Percentiles rank a stretch among this genome's conserved stretches.
Conservation (phyloP, 192 early-diverging fungal species). For the Phlyctochytrium arcticum region DNA sequence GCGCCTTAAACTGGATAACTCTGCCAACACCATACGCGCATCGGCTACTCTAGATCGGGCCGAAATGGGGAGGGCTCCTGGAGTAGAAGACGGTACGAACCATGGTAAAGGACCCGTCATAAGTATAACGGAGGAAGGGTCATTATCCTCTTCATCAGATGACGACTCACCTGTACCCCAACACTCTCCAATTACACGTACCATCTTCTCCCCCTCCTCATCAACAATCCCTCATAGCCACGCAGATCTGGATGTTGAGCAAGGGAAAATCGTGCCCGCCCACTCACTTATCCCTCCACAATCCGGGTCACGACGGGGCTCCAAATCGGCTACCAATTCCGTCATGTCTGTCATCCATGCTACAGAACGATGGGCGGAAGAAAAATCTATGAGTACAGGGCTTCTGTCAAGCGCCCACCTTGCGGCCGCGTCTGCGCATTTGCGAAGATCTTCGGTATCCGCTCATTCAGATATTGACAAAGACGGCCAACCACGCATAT, state of each 20-base stretch:
- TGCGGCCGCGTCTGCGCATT: neutral
- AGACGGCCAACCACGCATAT: too few species aligned
- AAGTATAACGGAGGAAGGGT: neutral
- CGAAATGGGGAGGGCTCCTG: too few species aligned
- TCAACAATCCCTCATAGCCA: neutral
- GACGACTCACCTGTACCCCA: neutral
- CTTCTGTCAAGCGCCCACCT: neutral
- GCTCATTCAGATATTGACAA: too few species aligned
- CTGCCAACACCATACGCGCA: neutral
- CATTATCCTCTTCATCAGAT: neutral
- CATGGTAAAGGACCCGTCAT: neutral
- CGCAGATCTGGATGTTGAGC: conserved; percentile 3
- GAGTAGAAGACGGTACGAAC: too few species aligned
- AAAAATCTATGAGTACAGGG: conserved; percentile 8
- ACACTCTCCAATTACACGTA: neutral
- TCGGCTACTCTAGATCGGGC: neutral
- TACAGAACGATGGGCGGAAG: neutral
- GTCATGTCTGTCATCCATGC: conserved; percentile 1
- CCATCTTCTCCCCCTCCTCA: neutral
- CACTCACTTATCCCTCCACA: neutral
- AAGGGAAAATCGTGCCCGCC: neutral
- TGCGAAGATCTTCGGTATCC: neutral
- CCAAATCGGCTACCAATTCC: neutral
- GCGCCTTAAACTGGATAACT: neutral
- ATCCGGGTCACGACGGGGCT: conserved; percentile 7